Evolutionary conservation across 164 flowering plant species (phyloP), one percentile per base, ranked within the genome.

Genomic region (Stephania japonica): DNA sequence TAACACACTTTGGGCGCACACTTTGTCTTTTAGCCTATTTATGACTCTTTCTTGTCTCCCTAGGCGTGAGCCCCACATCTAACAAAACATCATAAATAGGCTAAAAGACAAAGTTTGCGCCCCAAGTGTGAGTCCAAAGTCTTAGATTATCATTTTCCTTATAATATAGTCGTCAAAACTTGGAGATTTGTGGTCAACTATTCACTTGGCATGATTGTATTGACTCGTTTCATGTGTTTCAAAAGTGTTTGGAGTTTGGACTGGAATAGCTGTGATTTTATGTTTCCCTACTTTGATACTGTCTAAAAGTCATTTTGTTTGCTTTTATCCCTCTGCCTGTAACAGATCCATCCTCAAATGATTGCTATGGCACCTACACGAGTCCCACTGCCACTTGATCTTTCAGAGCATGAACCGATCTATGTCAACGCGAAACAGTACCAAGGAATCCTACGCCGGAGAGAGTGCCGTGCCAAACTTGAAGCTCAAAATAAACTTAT

Each of bases 341-440:
- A 70, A 6, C 73, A 84, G 86, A 79, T 87, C 50, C 90, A 83
- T 80, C 80, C 89, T 8, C 91, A 88, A 76, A 76, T 87, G 81
- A 42, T 86, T 77, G 89, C 88, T 27, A 69, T 84, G 63, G 64
- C 84, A 32, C 80, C 90, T 65, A 72, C 84, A 16, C 82, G 94
- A 72, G 84, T 91, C 38, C 91, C 96, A n/a, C 76, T 93, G 49
- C 98, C 94, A 24, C 77, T 80, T 77, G 89, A 87, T 75, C 63
- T 85, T 65, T 77, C 90, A 7, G 93, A 90, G 63, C 94, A 87
- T 47, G 91, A 86, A 25, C 96, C 98, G 63, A 87, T 93, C 53
- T 92, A 80, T 78, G 98, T 92, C 27, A 92, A 92, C 79, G 88
- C 97, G 9, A 90, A 91, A 75, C 98, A 93, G 62, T 93, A 89